A percentile compares a stretch with the other conserved stretches of the same genome.
These are phyloP conservation scores for Spathaspora hagerdaliae DNA, from an alignment of 805 yeast genomes.

Conservation along the genomic window DNA sequence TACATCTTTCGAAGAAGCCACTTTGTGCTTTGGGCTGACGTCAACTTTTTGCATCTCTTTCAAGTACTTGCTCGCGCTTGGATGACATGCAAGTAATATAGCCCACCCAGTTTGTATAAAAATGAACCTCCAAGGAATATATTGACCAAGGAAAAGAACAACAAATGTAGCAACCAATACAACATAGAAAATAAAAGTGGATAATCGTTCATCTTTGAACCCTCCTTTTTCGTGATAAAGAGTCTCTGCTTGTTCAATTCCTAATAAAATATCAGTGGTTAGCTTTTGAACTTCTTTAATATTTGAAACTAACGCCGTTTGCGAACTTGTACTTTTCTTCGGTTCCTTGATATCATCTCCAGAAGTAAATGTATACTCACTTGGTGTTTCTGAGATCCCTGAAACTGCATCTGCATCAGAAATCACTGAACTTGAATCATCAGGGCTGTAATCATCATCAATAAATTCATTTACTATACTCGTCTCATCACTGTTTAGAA, in stretches of 20 bases:
- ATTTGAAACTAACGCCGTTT: slow-evolving; percentile 49
- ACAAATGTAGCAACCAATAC: slow-evolving; percentile 28
- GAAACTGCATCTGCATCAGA: slow-evolving; percentile 9
- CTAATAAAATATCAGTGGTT: slow-evolving; percentile 49
- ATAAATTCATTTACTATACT: slow-evolving; percentile 32
- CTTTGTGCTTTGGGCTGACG: slow-evolving; percentile 18
- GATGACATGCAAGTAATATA: slow-evolving; percentile 52
- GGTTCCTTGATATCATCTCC: slow-evolving; percentile 2
- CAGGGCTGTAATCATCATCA: slow-evolving; percentile 14
- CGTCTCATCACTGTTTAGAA: slow-evolving; percentile 25
- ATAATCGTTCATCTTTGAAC: slow-evolving; percentile 62
- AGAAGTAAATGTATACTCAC: slow-evolving; percentile 1
- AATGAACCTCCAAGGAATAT: slow-evolving; percentile 61
- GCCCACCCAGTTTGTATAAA: slow-evolving; percentile 61
- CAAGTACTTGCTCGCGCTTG: slow-evolving; percentile 39
- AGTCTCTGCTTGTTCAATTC: slow-evolving; percentile 49
- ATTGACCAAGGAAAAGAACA: slow-evolving; percentile 43
- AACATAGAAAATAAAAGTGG: slow-evolving; percentile 54
- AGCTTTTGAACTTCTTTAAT: slow-evolving; percentile 72
- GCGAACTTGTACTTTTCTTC: slow-evolving; percentile 15
- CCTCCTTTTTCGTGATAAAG: slow-evolving; percentile 62
- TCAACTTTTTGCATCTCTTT: slow-evolving; percentile 8
- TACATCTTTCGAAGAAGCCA: slow-evolving; percentile 14
- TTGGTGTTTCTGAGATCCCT: slow-evolving; percentile 3
- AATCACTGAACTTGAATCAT: slow-evolving; percentile 13